These are phyloP conservation scores for Irineochytrium annulatum DNA, from an alignment of 192 early-diverging fungal genomes.

Conservation along the genomic window DNA sequence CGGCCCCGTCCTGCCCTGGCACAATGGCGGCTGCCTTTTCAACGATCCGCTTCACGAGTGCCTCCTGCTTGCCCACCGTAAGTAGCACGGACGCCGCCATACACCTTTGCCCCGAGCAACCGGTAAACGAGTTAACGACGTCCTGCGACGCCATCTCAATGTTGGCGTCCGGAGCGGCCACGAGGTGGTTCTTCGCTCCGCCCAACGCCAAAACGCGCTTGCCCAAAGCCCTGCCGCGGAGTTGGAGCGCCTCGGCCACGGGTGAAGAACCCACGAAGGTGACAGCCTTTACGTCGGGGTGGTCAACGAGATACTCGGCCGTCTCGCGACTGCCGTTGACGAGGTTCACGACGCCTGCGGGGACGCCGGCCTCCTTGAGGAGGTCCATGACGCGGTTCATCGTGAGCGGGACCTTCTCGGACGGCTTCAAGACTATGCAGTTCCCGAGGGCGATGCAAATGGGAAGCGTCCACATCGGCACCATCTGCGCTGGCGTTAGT, in stretches of 20 bases:
- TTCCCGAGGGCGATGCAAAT: slow-evolving; percentile 66
- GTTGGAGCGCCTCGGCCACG: slow-evolving; percentile 62
- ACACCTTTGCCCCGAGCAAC: slow-evolving; percentile 75
- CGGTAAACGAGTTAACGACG: slow-evolving; percentile 70
- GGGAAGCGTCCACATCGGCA: slow-evolving; percentile 79
- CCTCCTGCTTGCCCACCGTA: slow-evolving; percentile 63
- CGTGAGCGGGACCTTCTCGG: slow-evolving; percentile 78
- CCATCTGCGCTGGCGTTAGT: slow-evolving; percentile 47
- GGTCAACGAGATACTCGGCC: slow-evolving; percentile 56
- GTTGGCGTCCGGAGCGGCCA: slow-evolving; percentile 74
- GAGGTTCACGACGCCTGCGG: slow-evolving; percentile 71
- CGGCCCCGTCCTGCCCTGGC: slow-evolving; percentile 46
- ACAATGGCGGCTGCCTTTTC: slow-evolving; percentile 49
- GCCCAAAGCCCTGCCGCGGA: slow-evolving; percentile 42
- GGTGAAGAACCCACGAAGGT: slow-evolving; percentile 78
- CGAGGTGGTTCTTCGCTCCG: slow-evolving; percentile 68
- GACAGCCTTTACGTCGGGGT: slow-evolving; percentile 61
- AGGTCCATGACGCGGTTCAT: slow-evolving; percentile 63
- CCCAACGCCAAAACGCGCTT: slow-evolving; percentile 70
- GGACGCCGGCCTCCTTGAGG: slow-evolving; percentile 56
- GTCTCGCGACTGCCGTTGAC: slow-evolving; percentile 63
- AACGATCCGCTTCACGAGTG: slow-evolving; percentile 60
- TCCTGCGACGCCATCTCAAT: slow-evolving; percentile 74
- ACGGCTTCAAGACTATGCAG: slow-evolving; percentile 74
- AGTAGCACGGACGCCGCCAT: slow-evolving; percentile 69